Base-by-base conservation (phyloP, 352 stramenopile genomes). In the Phytophthora europaea region DNA sequence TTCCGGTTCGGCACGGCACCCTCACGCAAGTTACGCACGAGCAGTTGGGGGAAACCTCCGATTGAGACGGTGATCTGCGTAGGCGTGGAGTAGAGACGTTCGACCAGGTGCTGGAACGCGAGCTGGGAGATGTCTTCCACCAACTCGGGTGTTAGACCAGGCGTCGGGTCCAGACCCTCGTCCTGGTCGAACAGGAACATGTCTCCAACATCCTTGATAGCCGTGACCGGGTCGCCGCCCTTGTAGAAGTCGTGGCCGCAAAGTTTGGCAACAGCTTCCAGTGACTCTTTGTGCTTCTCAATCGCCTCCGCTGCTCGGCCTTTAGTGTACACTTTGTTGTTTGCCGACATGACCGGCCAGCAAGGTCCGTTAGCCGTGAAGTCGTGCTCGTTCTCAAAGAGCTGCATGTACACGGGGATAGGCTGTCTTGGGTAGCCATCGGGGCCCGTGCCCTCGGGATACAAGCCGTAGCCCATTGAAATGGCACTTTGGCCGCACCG, bases 331-430 rank as follows among this genome's bases (percentile, higher is more conserved):
- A 75, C 48, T 34, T 80, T 82, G 51, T 75, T 81, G 61, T 91
- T 84, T 20, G 77, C 57, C n/a, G 83, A 77, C 64, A 90, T 84
- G 26, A 92, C 76, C 3, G 63, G 72, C 78, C 85, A 89, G 74
- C 87, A 94, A 6, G 85, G 85, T 5, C 77, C 83, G 54, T 89
- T 91, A 6, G 87, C 87, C 1, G 85, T 91, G 63, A 94, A 94
- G 61, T 94, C 87, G 64, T 91, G 85, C 47, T 94, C 87, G 55
- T 88, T 94, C 83, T 94, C 81, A n/a, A 70, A 81, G 0, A 94
- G 65, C 62, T 94, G 87, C 87, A 94, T 94, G 76, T 83, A 94
- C 36, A 94, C 78, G 0, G 87, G 84, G 53, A 94, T 91, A 1
- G 85, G 85, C 67, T 94, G 87, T 52, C 81, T 82, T 6, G 62